Base-by-base conservation (phyloP, 176 grass and related monocot genomes). In the Avena sativa region DNA sequence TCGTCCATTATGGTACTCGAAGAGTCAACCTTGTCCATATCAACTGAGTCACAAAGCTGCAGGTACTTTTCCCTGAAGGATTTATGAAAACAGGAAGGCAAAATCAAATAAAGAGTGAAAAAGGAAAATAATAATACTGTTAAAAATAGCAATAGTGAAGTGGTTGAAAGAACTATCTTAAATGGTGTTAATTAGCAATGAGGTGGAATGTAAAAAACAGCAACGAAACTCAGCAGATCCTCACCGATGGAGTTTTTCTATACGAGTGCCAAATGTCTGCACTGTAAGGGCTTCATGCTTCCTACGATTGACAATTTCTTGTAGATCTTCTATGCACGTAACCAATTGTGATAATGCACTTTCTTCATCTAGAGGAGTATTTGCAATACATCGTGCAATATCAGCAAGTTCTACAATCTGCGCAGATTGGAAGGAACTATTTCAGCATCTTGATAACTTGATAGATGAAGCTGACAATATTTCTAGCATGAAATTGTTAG, bases 231-330 rank as follows among this genome's bases (percentile, higher is more conserved):
- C 59, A 50, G 38, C 36, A 34, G 73, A 89, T 63, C 66, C 90
- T 88, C 80, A 99, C 97, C 94, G 89, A 69, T 99, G 97, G 60
- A 99, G 92, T 83, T 99, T 99, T 87, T 99, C 97, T 87, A 99
- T 99, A 48, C 94, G 97, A 46, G 90, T 94, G 51, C 94, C 97
- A 93, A 99, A 99, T 89, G 97, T 99, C 75, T 99, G 97, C 47
- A 99, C 97, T 21, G 97, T 97, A 82, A 99, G 83, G 51, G 97
- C 94, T 88, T 97, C 94, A 59, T 93, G 90, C 68, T 94, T 99
- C 86, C 90, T 92, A 71, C 94, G 89, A 82, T 85, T 95, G 66
- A 97, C 93, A 85, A 99, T 93, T 85, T 99, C 97, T 89, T 99
- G 97, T 85, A 99, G 90, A 88, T 96, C 94, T 90, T 99, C 97